Evolutionary conservation across 2,329 filamentous ascomycete species (phyloP).

Genomic region (Aspergillus sp.): DNA sequence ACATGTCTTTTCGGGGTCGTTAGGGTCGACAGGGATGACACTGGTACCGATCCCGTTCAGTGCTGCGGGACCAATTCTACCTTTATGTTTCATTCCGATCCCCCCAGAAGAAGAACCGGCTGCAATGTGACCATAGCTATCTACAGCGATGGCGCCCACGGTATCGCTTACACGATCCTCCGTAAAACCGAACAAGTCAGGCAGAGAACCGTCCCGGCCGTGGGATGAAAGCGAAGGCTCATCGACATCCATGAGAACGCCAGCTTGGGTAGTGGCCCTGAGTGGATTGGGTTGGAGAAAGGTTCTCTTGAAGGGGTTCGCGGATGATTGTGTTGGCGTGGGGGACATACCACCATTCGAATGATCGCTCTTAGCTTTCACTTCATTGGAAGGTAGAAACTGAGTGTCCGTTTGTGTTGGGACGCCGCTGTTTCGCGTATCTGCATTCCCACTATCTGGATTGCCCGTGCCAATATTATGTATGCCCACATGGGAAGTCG

Average conservation of each 20-base stretch:
- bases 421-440: background rate
- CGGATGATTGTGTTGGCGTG: background rate
- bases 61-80: slow-evolving; percentile 87
- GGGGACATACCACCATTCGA: background rate
- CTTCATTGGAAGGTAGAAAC: background rate
- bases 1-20: slow-evolving; percentile 66
- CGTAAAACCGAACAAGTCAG: background rate
- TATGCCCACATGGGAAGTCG: background rate
- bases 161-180: slow-evolving; percentile 80
- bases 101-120: slow-evolving; percentile 95
- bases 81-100: slow-evolving; percentile 96
- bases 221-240: background rate
- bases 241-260: slow-evolving; percentile 3
- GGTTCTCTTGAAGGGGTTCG: background rate
- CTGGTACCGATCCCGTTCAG: slow-evolving; percentile 88
- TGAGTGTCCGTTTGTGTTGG: background rate
- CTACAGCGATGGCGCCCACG: slow-evolving; percentile 91
- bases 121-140: slow-evolving; percentile 81
- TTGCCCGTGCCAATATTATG: background rate
- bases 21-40: slow-evolving; percentile 73
- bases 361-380: background rate
- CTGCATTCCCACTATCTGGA: background rate
- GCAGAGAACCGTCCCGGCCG: background rate
- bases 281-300: slow-evolving; percentile 6
- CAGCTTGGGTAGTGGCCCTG: background rate